These are phyloP conservation scores for Metschnikowia gelsemii DNA, from an alignment of 805 yeast genomes.

Conservation along the genomic window DNA sequence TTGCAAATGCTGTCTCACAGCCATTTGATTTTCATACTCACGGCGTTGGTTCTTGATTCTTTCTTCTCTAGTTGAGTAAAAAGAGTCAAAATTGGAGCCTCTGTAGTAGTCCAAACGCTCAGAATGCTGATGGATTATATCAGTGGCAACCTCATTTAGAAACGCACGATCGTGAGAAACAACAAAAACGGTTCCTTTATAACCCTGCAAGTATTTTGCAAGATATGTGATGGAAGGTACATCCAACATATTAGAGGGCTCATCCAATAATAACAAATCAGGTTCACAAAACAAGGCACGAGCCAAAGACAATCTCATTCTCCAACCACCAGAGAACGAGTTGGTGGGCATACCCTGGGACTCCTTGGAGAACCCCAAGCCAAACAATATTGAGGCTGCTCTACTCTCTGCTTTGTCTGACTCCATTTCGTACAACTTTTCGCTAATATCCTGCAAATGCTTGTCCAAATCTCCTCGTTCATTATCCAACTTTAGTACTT, in stretches of 20 bases:
- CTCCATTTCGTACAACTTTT: constrained; percentile 88
- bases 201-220: constrained; percentile 84
- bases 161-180: constrained; percentile 98
- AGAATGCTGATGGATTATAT: constrained; percentile 95
- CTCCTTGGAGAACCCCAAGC: constrained; percentile 89
- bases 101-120: constrained; percentile 95
- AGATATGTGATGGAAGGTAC: constrained; percentile 95
- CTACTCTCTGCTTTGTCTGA: constrained; percentile 96
- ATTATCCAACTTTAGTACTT: constrained; percentile 76
- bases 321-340: constrained; percentile 99
- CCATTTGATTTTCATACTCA: constrained; percentile 98
- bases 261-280: constrained; percentile 88
- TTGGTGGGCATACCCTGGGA: constrained; percentile 83
- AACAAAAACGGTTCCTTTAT: constrained; percentile 88
- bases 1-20: constrained; percentile 89
- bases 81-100: constrained; percentile 90
- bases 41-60: constrained; percentile 88
- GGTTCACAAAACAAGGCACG: constrained; percentile 98
- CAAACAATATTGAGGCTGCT: constrained; percentile 90
- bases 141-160: constrained; percentile 97
- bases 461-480: constrained; percentile 85
- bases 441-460: constrained; percentile 75
- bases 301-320: constrained; percentile 98
- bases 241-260: constrained; percentile 99
- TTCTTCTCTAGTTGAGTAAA: constrained; percentile 92